These are phyloP conservation scores for Zalaria sp. DNA, from an alignment of 2,329 filamentous ascomycete species.

Conservation along the genomic window DNA sequence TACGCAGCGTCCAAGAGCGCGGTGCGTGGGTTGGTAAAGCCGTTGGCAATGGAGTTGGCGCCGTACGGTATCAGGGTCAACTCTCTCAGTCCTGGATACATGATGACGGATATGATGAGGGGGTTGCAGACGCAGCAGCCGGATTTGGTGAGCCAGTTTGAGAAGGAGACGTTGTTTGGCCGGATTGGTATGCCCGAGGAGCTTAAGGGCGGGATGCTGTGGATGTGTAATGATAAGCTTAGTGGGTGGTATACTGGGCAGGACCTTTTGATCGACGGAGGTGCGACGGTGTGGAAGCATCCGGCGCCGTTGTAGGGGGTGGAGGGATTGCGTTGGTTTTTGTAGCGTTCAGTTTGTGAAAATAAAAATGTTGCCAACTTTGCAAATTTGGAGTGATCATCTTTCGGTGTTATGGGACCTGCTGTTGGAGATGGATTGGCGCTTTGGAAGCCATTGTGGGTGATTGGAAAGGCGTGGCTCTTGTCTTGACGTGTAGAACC, in stretches of 20 bases:
- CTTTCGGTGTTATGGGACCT: too few species aligned
- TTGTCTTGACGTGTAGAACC: too few species aligned
- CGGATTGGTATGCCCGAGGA: slow-evolving; percentile 28
- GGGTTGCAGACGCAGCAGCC: slow-evolving; percentile 4
- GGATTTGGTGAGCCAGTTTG: not conserved
- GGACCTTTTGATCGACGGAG: slow-evolving; percentile 33
- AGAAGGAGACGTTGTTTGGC: slow-evolving; percentile 4
- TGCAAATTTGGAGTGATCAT: too few species aligned
- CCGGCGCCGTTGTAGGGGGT: not conserved
- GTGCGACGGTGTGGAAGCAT: slow-evolving; percentile 8
- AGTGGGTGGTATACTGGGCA: slow-evolving; percentile 24
- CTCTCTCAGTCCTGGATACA: slow-evolving; percentile 15
- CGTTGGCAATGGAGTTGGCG: slow-evolving; percentile 9
- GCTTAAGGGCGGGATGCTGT: slow-evolving; percentile 34
- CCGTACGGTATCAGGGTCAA: slow-evolving; percentile 18
- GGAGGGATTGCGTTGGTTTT: too few species aligned
- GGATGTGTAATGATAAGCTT: slow-evolving; percentile 32
- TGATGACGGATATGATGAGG: slow-evolving; percentile 13
- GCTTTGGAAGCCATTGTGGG: too few species aligned
- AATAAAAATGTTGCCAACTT: too few species aligned
- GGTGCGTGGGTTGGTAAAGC: slow-evolving; percentile 13
- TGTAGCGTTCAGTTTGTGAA: too few species aligned
- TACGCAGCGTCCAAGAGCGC: slow-evolving; percentile 19
- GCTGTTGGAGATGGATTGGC: too few species aligned
- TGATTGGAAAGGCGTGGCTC: too few species aligned